Evolutionary conservation across 78 protist genomes (phyloP), one percentile per base, ranked within the genome.

Genomic region (Dictyostelium capitatum): DNA sequence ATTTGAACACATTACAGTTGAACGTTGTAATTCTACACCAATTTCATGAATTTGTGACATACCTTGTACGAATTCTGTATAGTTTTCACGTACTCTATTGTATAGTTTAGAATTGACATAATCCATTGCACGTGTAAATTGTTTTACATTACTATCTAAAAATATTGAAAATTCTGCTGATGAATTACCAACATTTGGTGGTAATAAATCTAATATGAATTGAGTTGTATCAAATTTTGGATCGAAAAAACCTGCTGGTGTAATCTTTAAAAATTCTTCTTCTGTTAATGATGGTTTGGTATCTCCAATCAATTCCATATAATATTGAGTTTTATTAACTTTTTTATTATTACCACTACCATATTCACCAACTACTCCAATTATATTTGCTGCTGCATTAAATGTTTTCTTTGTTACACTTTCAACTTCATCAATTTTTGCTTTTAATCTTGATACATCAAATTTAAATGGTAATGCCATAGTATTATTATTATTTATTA

Each of bases 31-130:
- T 37, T 91, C 95, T 0, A 65, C 82, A 17, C 95, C 95, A 15
- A 91, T 77, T 25, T 91, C 95, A 46, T 91, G 95, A 74, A 91
- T 91, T 67, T 91, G 95, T 57, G 95, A 75, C 95, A 91, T 91
- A 15, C 95, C 95, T 46, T 91, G 83, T 0, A 91, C 95, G 28
- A 91, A 91, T n/a, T 82, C 95, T 15, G 79, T 81, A 46, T 91
- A 91, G 57, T 91, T 91, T 62, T 83, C 83, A 30, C 82, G 73
- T 11, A 91, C 95, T 1, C 84, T 20, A 79, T 74, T 91, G 57
- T 77, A 82, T 2, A 91, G 6, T 57, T 74, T 91, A 4, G 90
- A 81, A 30, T 91, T 91, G 0, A 91, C 84, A 53, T 82, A 82
- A 73, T 91, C 95, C 84, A 87, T 77, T 17, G 79, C 79, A 19